phyloP scores from a whole-genome alignment of 306 rosid species.

The Ceratonia siliqua region DNA sequence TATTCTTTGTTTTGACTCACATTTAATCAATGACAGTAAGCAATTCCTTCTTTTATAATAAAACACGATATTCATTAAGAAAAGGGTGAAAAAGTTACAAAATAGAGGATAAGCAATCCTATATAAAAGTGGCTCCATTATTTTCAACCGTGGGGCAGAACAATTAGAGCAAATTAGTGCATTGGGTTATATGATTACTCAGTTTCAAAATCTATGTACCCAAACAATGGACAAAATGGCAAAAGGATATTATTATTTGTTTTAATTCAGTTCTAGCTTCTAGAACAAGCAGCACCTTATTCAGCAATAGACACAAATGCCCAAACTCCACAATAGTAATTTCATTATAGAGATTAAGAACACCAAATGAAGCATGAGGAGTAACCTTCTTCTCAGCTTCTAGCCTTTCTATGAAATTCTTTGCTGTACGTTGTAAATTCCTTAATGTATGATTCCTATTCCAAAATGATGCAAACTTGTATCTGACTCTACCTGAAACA shows the following conservation, averaged over 20 bases:
- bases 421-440: constrained; percentile 75
- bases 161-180: constrained; percentile 2
- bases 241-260: not conserved
- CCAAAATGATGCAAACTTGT: constrained; percentile 99
- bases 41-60: constrained; percentile 1
- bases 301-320: not conserved
- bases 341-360: constrained; percentile 14
- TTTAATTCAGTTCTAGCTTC: constrained; percentile 12
- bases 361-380: constrained; percentile 29
- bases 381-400: constrained; percentile 93
- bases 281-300: constrained; percentile 27
- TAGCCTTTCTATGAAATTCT: constrained; percentile 67
- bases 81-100: not conserved
- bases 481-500: constrained; percentile 94
- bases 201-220: constrained; percentile 9
- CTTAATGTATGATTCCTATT: constrained; percentile 92
- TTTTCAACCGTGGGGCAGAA: not conserved
- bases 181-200: not conserved
- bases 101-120: not conserved
- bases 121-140: not conserved
- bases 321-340: not conserved
- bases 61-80: not conserved
- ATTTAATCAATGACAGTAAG: not conserved
- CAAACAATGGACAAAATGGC: constrained; percentile 10
- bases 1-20: not conserved